phyloP scores from a whole-genome alignment of 2,329 filamentous ascomycete genomes.

The Plectosphaerella plurivora region DNA sequence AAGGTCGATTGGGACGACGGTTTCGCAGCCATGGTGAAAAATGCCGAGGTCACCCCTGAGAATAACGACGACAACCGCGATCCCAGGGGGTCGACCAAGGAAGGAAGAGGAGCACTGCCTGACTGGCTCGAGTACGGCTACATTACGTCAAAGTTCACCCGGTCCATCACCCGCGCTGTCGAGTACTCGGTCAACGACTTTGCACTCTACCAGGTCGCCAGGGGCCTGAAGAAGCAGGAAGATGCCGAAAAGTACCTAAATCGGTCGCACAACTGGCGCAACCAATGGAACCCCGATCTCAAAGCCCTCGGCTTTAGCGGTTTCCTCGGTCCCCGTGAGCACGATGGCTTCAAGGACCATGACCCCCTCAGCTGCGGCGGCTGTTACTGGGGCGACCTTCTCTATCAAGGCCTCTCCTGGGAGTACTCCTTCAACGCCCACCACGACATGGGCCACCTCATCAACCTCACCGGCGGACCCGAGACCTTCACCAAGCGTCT shows the following conservation, averaged over 20 bases:
- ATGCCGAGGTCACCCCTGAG: conserved; percentile 59
- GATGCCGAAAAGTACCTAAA: conserved; percentile 56
- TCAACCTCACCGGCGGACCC: conserved; percentile 50
- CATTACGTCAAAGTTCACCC: conserved; percentile 57
- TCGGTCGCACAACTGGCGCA: conserved; percentile 65
- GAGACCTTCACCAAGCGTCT: conserved; percentile 52
- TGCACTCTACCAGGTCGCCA: conserved; percentile 59
- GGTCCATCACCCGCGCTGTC: conserved; percentile 60
- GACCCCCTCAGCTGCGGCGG: conserved; percentile 56
- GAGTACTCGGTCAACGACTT: conserved; percentile 71
- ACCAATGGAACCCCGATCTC: conserved; percentile 62
- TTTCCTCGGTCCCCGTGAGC: conserved; percentile 59
- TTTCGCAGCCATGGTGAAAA: conserved; percentile 59
- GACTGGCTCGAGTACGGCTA: conserved; percentile 64
- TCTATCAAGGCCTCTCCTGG: conserved; percentile 58
- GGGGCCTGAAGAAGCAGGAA: conserved; percentile 43
- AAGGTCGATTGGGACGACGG: conserved; percentile 60
- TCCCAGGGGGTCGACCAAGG: conserved; percentile 56
- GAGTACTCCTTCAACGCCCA: conserved; percentile 67
- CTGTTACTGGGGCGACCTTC: conserved; percentile 60
- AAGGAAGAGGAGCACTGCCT: conserved; percentile 63
- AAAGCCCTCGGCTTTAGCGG: conserved; percentile 57
- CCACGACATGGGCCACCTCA: conserved; percentile 56
- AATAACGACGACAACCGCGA: conserved; percentile 57
- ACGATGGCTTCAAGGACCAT: conserved; percentile 46